Evolutionary conservation across 2,329 filamentous ascomycete species (phyloP).

Genomic region (Cryphonectria parasitica): DNA sequence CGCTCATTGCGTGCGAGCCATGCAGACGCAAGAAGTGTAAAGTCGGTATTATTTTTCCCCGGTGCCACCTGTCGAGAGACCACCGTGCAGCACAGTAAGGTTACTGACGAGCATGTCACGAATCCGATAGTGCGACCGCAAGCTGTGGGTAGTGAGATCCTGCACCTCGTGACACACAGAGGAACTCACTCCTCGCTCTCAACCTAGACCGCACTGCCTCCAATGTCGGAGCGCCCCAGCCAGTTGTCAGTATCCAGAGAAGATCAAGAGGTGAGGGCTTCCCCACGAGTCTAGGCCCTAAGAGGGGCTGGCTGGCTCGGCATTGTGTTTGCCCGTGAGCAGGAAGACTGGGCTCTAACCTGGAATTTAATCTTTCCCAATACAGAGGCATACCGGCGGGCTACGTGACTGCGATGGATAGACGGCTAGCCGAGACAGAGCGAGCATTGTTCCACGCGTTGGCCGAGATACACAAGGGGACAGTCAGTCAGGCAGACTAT

Average conservation of each 20-base stretch:
- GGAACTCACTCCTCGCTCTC: not conserved
- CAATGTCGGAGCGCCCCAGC: slow-evolving; percentile 20
- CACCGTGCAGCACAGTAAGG: not conserved
- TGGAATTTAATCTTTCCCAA: not conserved
- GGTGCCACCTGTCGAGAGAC: not conserved
- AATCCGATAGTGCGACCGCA: slow-evolving; percentile 27
- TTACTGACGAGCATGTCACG: slow-evolving; percentile 13
- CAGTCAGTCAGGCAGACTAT: slow-evolving; percentile 40
- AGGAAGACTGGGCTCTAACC: not conserved
- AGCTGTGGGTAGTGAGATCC: slow-evolving; percentile 17
- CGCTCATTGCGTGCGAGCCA: slow-evolving; percentile 24
- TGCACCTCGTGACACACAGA: not conserved
- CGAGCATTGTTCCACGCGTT: slow-evolving; percentile 30
- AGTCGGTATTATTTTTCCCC: slow-evolving; percentile 26
- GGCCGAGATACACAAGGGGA: slow-evolving; percentile 31
- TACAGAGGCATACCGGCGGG: slow-evolving; percentile 31
- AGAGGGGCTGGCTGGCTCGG: not conserved
- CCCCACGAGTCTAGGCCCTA: not conserved
- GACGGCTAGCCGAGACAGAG: slow-evolving; percentile 31
- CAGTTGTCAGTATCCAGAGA: slow-evolving; percentile 20
- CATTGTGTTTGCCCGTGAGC: not conserved
- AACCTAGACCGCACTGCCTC: slow-evolving; percentile 21
- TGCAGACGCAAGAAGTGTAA: slow-evolving; percentile 29
- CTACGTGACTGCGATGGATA: slow-evolving; percentile 30
- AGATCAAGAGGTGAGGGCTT: slow-evolving; percentile 20